Percentiles rank a stretch among this genome's conserved stretches.
phyloP scores from a whole-genome alignment of 129 eudicot species.

The Pseudognaphalium luteoalbum region DNA sequence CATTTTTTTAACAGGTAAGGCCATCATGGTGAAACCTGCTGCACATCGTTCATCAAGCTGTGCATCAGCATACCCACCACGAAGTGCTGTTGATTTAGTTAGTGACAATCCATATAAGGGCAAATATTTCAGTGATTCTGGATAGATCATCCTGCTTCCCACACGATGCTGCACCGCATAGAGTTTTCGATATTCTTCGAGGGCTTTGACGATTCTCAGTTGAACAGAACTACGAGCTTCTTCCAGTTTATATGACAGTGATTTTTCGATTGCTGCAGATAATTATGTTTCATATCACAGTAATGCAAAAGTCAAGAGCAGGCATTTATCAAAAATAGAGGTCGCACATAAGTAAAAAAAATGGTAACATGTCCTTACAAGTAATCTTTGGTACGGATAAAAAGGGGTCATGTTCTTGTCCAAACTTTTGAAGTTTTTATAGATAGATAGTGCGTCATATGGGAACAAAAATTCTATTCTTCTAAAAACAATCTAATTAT shows the following conservation, averaged over 20 bases:
- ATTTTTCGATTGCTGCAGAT: constrained; percentile 84
- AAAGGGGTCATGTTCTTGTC: not conserved
- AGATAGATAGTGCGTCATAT: not conserved
- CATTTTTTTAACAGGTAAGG: constrained; percentile 82
- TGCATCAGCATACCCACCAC: constrained; percentile 87
- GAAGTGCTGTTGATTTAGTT: constrained; percentile 78
- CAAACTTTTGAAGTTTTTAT: not conserved
- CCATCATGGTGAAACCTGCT: constrained; percentile 94
- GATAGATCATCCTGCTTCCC: constrained; percentile 90
- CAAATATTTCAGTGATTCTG: constrained; percentile 83
- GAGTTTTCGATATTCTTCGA: constrained; percentile 88
- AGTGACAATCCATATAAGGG: constrained; percentile 75
- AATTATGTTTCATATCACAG: not conserved
- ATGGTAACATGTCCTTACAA: not conserved
- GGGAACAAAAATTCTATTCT: not conserved
- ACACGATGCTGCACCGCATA: constrained; percentile 86
- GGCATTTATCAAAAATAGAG: constrained; percentile 4
- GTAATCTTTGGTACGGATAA: not conserved
- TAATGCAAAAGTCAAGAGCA: not conserved
- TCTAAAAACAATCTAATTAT: not conserved
- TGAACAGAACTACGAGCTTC: constrained; percentile 75
- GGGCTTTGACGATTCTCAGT: constrained; percentile 75
- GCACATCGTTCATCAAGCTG: constrained; percentile 97
- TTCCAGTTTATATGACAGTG: constrained; percentile 81
- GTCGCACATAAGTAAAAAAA: not conserved